Conservation (phyloP, 73 alveolate species). For the Durusdinium trenchii region DNA sequence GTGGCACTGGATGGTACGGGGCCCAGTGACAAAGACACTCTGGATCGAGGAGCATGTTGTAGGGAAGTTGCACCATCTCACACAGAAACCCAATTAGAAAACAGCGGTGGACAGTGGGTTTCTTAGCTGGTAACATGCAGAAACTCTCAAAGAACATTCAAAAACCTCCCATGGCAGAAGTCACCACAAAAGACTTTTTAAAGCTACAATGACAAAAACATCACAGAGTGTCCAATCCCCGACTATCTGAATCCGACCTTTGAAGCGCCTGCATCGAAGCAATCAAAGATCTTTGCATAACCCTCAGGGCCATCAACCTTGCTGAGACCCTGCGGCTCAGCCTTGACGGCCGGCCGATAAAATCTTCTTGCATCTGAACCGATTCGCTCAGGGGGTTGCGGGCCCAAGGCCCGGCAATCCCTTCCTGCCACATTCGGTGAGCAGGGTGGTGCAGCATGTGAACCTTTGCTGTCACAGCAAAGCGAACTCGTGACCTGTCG, state of each 20-base stretch:
- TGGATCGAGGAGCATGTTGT: no score
- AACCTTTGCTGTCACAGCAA: background rate
- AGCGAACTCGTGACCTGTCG: background rate
- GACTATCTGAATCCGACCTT: background rate
- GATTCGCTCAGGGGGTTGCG: background rate
- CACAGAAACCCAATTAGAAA: no score
- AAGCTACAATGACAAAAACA: no score
- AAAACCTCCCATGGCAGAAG: background rate
- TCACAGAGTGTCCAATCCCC: background rate
- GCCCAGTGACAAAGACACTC: no score
- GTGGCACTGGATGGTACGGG: no score
- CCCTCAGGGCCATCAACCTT: background rate
- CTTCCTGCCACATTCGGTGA: background rate
- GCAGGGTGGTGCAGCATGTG: slow-evolving; percentile 19
- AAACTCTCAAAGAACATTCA: background rate
- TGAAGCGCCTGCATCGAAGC: background rate
- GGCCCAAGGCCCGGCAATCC: background rate
- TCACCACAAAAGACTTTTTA: no score
- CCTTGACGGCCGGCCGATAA: background rate
- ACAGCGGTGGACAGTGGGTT: background rate
- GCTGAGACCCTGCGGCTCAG: background rate
- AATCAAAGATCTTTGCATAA: background rate
- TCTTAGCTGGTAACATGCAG: background rate
- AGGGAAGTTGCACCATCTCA: no score
- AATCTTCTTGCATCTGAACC: background rate